These are phyloP conservation scores for Penicillium nordicum DNA, from an alignment of 2,329 filamentous ascomycete genomes.

Conservation along the genomic window DNA sequence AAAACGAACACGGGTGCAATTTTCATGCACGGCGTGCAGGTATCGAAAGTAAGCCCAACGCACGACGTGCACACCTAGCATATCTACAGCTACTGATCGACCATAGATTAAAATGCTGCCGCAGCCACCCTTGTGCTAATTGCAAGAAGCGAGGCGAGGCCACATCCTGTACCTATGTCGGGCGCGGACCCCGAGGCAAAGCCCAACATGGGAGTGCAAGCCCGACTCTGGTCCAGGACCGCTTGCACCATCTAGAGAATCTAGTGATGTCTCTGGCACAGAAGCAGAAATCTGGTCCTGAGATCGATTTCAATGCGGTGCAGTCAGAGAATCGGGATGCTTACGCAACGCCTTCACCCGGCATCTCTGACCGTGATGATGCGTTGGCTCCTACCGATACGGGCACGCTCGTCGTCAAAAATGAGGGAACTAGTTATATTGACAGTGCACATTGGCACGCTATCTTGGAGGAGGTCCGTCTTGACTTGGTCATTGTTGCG, in stretches of 20 bases:
- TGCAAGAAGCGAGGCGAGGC: constrained; percentile 35
- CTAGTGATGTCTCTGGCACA: constrained; percentile 36
- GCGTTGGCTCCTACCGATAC: constrained; percentile 20
- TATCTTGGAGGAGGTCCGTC: constrained; percentile 36
- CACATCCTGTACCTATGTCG: constrained; percentile 33
- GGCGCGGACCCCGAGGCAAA: constrained; percentile 34
- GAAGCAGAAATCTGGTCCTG: constrained; percentile 19
- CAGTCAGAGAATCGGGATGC: constrained; percentile 3
- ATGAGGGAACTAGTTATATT: constrained; percentile 35
- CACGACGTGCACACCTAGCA: not conserved
- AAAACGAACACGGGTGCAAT: constrained; percentile 38
- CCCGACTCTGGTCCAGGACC: constrained; percentile 33
- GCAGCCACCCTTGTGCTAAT: constrained; percentile 35
- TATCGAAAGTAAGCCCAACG: constrained; percentile 32
- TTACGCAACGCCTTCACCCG: constrained; percentile 14
- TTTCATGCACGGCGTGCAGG: constrained; percentile 39
- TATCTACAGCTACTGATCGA: not conserved
- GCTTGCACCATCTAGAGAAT: constrained; percentile 38
- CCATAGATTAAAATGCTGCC: constrained; percentile 36
- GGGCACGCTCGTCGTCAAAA: constrained; percentile 32
- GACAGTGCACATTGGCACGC: constrained; percentile 38
- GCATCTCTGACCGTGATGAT: constrained; percentile 5
- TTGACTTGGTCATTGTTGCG: not conserved
- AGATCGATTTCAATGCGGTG: constrained; percentile 10
- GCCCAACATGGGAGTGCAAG: constrained; percentile 25